These are phyloP conservation scores for Huntiella bhutanensis DNA, from an alignment of 2,329 filamentous ascomycete genomes.

Conservation along the genomic window DNA sequence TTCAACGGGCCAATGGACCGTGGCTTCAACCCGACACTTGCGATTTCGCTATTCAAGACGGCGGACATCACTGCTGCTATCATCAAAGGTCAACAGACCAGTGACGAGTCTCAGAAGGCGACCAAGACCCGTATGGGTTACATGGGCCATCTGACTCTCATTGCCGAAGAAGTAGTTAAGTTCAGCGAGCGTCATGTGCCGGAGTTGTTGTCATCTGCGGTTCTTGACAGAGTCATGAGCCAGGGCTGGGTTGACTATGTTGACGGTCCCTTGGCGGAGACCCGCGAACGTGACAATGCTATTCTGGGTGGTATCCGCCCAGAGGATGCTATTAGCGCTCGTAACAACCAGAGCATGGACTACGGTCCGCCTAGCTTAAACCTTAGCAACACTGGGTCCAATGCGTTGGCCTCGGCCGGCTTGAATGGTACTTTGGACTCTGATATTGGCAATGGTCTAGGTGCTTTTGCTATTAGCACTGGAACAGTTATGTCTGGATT, in stretches of 20 bases:
- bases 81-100: conserved; percentile 71
- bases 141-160: conserved; percentile 94
- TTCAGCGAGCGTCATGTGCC: conserved; percentile 89
- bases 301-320: conserved; percentile 89
- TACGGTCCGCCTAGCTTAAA: conserved; percentile 17
- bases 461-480: conserved; percentile 52
- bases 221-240: conserved; percentile 76
- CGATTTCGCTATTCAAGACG: conserved; percentile 80
- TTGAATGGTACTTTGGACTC: conserved; percentile 55
- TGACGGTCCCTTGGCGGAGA: conserved; percentile 80
- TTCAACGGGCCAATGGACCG: conserved; percentile 97
- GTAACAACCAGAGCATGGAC: conserved; percentile 25
- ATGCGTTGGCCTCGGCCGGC: conserved; percentile 61
- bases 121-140: conserved; percentile 87
- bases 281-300: conserved; percentile 90
- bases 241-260: conserved; percentile 89
- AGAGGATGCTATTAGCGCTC: conserved; percentile 68
- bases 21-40: conserved; percentile 75
- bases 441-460: conserved; percentile 33
- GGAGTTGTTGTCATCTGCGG: conserved; percentile 63
- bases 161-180: conserved; percentile 96
- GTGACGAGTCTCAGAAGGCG: conserved; percentile 66
- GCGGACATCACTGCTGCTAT: conserved; percentile 82
- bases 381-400: conserved; percentile 31
- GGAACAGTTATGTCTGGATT: conserved; percentile 75